Evolutionary conservation across 768 basidiomycete genomes (phyloP).

Genomic region (Agrocybe pediades): DNA sequence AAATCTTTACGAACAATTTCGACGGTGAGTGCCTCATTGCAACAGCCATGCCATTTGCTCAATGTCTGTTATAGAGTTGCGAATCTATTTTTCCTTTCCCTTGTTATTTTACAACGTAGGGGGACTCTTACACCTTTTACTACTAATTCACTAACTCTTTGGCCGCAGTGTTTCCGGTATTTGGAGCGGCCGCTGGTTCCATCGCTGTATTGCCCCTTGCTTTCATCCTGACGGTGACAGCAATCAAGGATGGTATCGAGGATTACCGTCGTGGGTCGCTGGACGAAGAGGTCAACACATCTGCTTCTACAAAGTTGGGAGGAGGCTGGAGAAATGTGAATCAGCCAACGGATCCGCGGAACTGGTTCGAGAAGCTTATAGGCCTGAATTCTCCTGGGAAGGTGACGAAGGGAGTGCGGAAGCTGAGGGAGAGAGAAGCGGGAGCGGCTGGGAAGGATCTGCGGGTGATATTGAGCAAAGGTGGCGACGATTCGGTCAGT

Average conservation of each 20-base stretch:
- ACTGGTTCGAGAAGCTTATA: constrained; percentile 75
- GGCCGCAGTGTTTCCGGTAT: constrained; percentile 78
- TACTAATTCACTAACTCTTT: constrained; percentile 10
- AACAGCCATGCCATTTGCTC: constrained; percentile 1
- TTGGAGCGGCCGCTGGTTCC: constrained; percentile 83
- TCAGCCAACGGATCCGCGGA: constrained; percentile 73
- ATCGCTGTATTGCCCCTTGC: constrained; percentile 84
- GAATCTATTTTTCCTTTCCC: constrained; percentile 87
- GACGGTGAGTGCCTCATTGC: constrained; percentile 54
- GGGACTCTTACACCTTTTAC: neutral
- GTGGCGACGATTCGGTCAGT: constrained; percentile 41
- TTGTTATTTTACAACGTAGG: constrained; percentile 81
- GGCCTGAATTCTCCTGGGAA: constrained; percentile 71
- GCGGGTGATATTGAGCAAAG: constrained; percentile 61
- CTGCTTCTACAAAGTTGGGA: constrained; percentile 86
- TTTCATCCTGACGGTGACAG: constrained; percentile 87
- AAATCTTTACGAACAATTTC: constrained; percentile 94
- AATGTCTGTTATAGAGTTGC: constrained; percentile 57
- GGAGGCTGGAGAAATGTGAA: constrained; percentile 89
- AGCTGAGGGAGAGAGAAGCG: constrained; percentile 81
- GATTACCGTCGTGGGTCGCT: constrained; percentile 88
- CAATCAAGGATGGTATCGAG: constrained; percentile 94
- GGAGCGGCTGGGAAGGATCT: constrained; percentile 57
- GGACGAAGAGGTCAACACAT: constrained; percentile 95
- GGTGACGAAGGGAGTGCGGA: constrained; percentile 83